phyloP scores from a whole-genome alignment of 2,329 filamentous ascomycete genomes.

The Zasmidium citrigriseum region DNA sequence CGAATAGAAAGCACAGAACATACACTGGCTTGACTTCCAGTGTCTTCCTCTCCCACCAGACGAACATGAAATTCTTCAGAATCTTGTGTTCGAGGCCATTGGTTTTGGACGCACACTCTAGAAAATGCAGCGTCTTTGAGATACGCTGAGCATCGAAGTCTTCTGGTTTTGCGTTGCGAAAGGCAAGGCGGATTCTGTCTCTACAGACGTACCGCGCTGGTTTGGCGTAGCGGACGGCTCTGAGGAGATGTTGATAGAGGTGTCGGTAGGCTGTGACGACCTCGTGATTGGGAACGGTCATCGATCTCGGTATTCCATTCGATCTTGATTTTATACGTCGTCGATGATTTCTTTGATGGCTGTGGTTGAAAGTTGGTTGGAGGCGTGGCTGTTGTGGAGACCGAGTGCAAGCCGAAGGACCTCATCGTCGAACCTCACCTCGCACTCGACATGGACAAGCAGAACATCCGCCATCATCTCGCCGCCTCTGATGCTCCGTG shows the following conservation, averaged over 20 bases:
- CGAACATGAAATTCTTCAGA: slow-evolving; percentile 65
- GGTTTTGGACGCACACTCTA: slow-evolving; percentile 63
- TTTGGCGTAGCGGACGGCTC: slow-evolving; percentile 69
- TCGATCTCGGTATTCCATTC: not conserved
- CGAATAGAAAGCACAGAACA: not conserved
- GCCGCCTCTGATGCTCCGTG: slow-evolving; percentile 17
- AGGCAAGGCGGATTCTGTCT: slow-evolving; percentile 56
- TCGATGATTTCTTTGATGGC: not conserved
- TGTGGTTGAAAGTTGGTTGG: not conserved
- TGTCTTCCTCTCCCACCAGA: slow-evolving; percentile 46
- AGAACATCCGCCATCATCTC: not conserved
- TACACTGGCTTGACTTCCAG: not conserved
- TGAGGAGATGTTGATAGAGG: slow-evolving; percentile 67
- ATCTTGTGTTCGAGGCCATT: slow-evolving; percentile 72
- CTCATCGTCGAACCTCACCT: not conserved
- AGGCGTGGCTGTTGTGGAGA: not conserved
- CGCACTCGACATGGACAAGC: not conserved
- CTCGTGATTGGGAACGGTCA: slow-evolving; percentile 15
- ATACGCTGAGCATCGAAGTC: slow-evolving; percentile 55
- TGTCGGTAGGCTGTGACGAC: slow-evolving; percentile 58
- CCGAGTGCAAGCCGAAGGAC: not conserved
- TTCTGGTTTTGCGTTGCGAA: slow-evolving; percentile 51
- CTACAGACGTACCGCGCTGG: slow-evolving; percentile 66
- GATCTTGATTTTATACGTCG: not conserved
- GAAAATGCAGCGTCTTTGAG: slow-evolving; percentile 68